Evolutionary conservation across 176 grass and related monocot genomes (phyloP).

Genomic region (Lolium rigidum): DNA sequence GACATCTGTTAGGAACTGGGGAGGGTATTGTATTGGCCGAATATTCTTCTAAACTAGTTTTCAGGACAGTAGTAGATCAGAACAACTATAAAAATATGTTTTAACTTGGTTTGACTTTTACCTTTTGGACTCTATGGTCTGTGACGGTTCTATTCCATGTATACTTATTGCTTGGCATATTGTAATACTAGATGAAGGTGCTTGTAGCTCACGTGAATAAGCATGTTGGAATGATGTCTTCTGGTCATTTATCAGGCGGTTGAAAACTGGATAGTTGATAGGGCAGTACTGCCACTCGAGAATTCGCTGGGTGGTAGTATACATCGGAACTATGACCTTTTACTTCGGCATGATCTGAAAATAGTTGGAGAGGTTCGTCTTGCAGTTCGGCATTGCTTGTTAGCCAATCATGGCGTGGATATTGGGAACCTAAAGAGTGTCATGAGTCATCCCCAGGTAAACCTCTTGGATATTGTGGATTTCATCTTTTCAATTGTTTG

Average conservation of each 20-base stretch:
- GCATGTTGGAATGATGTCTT: slow-evolving; percentile 19
- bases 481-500: background rate
- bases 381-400: slow-evolving; percentile 75
- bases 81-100: background rate
- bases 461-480: slow-evolving; percentile 12
- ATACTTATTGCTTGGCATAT: background rate
- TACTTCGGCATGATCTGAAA: slow-evolving; percentile 81
- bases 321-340: slow-evolving; percentile 91
- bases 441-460: slow-evolving; percentile 91
- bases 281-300: slow-evolving; percentile 85
- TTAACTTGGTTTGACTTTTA: background rate
- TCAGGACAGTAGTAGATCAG: background rate
- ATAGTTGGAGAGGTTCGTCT: slow-evolving; percentile 86
- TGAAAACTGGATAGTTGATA: slow-evolving; percentile 67
- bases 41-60: slow-evolving; percentile 19
- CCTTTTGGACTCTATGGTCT: background rate
- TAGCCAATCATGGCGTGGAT: slow-evolving; percentile 83
- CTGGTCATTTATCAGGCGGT: slow-evolving; percentile 64
- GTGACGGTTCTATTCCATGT: background rate
- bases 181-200: slow-evolving; percentile 6
- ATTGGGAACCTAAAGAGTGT: slow-evolving; percentile 69
- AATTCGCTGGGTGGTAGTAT: slow-evolving; percentile 90
- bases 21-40: background rate
- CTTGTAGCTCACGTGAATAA: background rate
- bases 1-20: background rate